Evolutionary conservation across 1,139 yeast species (phyloP).

Genomic region (Keqinozyma sinolaborantium): DNA sequence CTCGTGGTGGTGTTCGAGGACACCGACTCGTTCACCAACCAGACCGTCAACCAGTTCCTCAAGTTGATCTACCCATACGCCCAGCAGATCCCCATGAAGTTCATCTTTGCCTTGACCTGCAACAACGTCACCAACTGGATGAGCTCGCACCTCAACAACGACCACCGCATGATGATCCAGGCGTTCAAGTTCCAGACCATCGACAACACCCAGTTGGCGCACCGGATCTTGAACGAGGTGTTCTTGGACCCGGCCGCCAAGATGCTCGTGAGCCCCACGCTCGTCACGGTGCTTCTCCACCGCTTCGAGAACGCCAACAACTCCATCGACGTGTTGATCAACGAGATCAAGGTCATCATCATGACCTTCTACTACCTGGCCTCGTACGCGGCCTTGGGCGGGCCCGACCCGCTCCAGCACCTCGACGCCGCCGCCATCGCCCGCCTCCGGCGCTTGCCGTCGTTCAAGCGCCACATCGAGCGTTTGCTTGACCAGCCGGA

Average conservation of each 20-base stretch:
- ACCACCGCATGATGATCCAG: constrained; percentile 27
- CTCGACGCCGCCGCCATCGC: constrained; percentile 11
- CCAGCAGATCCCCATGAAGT: constrained; percentile 36
- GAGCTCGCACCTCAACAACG: constrained; percentile 27
- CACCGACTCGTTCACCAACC: constrained; percentile 54
- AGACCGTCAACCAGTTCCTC: constrained; percentile 49
- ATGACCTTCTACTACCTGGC: constrained; percentile 72
- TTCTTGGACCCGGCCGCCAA: constrained; percentile 22
- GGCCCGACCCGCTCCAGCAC: constrained; percentile 6
- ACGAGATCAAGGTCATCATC: constrained; percentile 55
- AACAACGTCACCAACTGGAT: constrained; percentile 35
- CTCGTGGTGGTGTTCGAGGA: constrained; percentile 57
- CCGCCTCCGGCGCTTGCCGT: constrained; percentile 31
- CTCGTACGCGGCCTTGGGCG: constrained; percentile 50
- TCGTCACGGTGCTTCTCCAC: constrained; percentile 33
- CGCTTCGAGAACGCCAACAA: constrained; percentile 42
- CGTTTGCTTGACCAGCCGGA: constrained; percentile 8
- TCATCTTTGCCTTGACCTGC: constrained; percentile 55
- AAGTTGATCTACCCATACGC: constrained; percentile 40
- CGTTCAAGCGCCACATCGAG: constrained; percentile 38
- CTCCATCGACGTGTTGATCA: constrained; percentile 50
- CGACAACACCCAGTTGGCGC: constrained; percentile 38
- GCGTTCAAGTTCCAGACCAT: constrained; percentile 43
- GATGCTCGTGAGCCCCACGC: constrained; percentile 17
- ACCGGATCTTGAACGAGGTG: constrained; percentile 32